A percentile compares a stretch with the other conserved stretches of the same genome.
Evolutionary conservation across 2,329 filamentous ascomycete genomes (phyloP).

Genomic region (Cordyceps fumosorosea): DNA sequence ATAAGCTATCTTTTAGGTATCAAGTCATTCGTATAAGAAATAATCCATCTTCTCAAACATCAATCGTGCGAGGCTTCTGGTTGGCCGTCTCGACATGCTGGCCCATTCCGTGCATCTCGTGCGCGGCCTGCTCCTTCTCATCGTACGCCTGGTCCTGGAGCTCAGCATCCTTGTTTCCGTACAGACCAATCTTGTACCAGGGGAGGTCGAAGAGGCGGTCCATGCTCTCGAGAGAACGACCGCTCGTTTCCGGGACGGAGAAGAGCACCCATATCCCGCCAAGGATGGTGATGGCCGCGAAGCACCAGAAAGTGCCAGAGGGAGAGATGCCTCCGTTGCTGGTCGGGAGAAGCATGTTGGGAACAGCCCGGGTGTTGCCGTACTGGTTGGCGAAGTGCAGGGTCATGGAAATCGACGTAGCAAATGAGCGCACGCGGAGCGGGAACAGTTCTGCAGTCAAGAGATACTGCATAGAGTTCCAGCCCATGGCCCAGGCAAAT

Average conservation of each 20-base stretch:
- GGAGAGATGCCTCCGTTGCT: slow-evolving; percentile 42
- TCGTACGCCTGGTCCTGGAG: slow-evolving; percentile 34
- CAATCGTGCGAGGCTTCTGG: slow-evolving; percentile 8
- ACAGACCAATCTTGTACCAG: slow-evolving; percentile 66
- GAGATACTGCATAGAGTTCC: slow-evolving; percentile 74
- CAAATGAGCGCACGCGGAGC: slow-evolving; percentile 56
- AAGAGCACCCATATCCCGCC: slow-evolving; percentile 67
- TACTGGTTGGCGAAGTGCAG: slow-evolving; percentile 76
- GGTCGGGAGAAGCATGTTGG: slow-evolving; percentile 59
- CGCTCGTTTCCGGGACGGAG: slow-evolving; percentile 66
- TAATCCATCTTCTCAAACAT: not conserved
- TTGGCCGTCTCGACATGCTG: slow-evolving; percentile 29
- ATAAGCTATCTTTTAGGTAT: not conserved
- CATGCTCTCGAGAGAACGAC: slow-evolving; percentile 61
- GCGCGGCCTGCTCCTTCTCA: slow-evolving; percentile 37
- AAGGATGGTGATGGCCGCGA: slow-evolving; percentile 59
- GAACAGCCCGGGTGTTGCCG: slow-evolving; percentile 68
- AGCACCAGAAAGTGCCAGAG: slow-evolving; percentile 72
- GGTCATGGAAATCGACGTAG: slow-evolving; percentile 45
- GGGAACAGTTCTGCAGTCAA: slow-evolving; percentile 74
- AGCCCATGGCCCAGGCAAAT: slow-evolving; percentile 57
- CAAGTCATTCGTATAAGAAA: not conserved
- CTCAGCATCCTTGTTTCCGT: slow-evolving; percentile 47
- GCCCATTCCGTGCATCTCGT: slow-evolving; percentile 24
- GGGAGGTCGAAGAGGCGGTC: slow-evolving; percentile 64